Base-by-base conservation (phyloP, 257 asterid genomes). In the Solanum pimpinellifolium region DNA sequence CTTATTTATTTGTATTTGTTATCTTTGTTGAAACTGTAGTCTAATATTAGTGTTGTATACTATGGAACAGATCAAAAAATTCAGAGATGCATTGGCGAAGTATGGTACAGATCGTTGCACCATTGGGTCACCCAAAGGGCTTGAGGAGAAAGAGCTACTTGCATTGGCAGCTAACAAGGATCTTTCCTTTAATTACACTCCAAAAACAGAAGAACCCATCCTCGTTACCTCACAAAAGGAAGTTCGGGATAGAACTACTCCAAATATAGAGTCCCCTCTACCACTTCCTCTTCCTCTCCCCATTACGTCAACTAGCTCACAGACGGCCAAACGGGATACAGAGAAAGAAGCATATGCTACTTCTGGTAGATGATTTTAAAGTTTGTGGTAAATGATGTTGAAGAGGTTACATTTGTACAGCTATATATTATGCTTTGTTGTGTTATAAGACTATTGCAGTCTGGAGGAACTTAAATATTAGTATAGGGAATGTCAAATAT, bases 61-160 rank as follows among this genome's bases (percentile, higher is more conserved):
- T 11, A 44, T 88, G 29, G 11, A 84, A 33, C 89, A 91, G 92
- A 91, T 91, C 74, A 88, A 90, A 87, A 91, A 90, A 85, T 91
- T 91, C 73, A 91, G 88, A 85, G 90, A 88, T 86, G 91, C 93
- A 18, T 3, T 90, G 87, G 91, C 89, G 4, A 91, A 90, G 89
- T 89, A 91, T 42, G 89, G 91, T 6, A 78, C 89, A 4, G 89
- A 90, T 85, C 83, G 87, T 35, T 86, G 90, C 87, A 86, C 90
- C 78, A 42, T 88, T 20, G 90, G 89, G 35, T 91, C 89, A 8
- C 66, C 92, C 0, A 89, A 90, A 83, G 92, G 93, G 49, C 88
- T 90, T 0, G 93, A 91, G 86, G 93, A 90, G 91, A 89, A 90
- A 77, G 93, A 91, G 86, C 89, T 91, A 9, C 68, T 86, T 27